Evolutionary conservation across 768 basidiomycete species (phyloP), one percentile per base, ranked within the genome.

Genomic region (Lentinula boryana): DNA sequence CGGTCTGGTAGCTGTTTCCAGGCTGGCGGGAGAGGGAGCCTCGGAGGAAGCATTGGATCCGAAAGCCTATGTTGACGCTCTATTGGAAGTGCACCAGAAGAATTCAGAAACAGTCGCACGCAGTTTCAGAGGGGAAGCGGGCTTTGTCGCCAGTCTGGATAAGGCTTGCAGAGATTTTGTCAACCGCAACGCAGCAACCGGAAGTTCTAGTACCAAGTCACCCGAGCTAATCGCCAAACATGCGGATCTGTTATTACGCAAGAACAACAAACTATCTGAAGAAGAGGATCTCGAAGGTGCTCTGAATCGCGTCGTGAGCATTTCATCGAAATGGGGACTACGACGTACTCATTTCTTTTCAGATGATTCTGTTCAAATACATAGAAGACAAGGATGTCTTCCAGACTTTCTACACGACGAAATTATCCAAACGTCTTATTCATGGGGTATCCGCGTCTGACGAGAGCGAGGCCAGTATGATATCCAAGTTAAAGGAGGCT

Each of bases 341-440:
- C 64, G 69, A 2, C 73, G 46, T 5, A 27, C 5, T 33, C 61
- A 49, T 58, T 54, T 46, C 56, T 40, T 31, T 69, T 59, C 69
- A 98, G 96, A 97, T 98, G 95, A 81, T 92, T 13, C 77, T 98
- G 53, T 97, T 99, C 89, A 95, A 95, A 72, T 98, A 97, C 74
- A 89, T 98, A 67, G 93, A 95, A 71, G 95, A 98, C 80, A 97
- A 97, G 78, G 96, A 99, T 65, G 93, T 98, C 12, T 99, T 98
- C 86, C 95, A 96, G 70, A 91, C 91, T 16, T 98, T 96, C 81
- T 98, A 99, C 76, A 91, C 89, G 15, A 96, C 93, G 64, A 95
- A 93, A 72, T 75, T 98, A 23, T 92, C 92, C 38, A 92, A 91
- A 70, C 93, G 96, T 63, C 85, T 99, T 27, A 93, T 99, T 66